phyloP scores from a whole-genome alignment of 768 basidiomycete species.

The Solioccasus polychromus region DNA sequence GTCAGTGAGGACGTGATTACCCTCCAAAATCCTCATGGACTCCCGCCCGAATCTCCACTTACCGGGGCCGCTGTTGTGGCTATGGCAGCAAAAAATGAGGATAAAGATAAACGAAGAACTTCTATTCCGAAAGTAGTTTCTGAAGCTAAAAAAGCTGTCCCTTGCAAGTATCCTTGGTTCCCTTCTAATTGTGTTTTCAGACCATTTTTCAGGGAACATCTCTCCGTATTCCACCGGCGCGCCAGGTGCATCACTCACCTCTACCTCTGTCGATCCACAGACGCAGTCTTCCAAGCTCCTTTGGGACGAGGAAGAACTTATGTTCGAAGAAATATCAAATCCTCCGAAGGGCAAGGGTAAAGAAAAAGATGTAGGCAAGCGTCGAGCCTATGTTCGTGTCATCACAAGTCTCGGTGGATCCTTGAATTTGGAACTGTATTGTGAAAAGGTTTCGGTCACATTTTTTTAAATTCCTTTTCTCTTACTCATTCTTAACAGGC shows the following conservation, averaged over 20 bases:
- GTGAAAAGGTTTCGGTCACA: slow-evolving; percentile 64
- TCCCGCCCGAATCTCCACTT: slow-evolving; percentile 55
- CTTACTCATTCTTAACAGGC: slow-evolving; percentile 50
- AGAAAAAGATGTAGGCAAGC: slow-evolving; percentile 88
- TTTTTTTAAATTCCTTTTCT: neutral
- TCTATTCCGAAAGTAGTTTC: slow-evolving; percentile 33
- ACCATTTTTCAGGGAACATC: slow-evolving; percentile 62
- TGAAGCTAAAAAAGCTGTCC: slow-evolving; percentile 51
- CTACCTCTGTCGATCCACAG: slow-evolving; percentile 83
- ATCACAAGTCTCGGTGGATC: slow-evolving; percentile 91
- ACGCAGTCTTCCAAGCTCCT: slow-evolving; percentile 67
- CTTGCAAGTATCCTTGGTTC: slow-evolving; percentile 49
- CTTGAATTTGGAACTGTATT: slow-evolving; percentile 80
- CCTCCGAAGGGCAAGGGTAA: slow-evolving; percentile 83
- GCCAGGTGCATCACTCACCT: slow-evolving; percentile 90
- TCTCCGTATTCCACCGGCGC: slow-evolving; percentile 90
- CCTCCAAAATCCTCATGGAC: slow-evolving; percentile 85
- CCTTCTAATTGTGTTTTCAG: neutral
- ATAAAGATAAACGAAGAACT: slow-evolving; percentile 22
- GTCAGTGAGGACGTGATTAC: slow-evolving; percentile 86
- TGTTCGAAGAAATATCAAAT: slow-evolving; percentile 92
- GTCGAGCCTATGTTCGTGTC: slow-evolving; percentile 93
- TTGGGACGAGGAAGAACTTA: slow-evolving; percentile 99
- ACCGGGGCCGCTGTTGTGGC: slow-evolving; percentile 27
- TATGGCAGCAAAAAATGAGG: slow-evolving; percentile 35